These are phyloP conservation scores for Hsuehochloa calcarea DNA, from an alignment of 176 grass and related monocot species.

Conservation along the genomic window DNA sequence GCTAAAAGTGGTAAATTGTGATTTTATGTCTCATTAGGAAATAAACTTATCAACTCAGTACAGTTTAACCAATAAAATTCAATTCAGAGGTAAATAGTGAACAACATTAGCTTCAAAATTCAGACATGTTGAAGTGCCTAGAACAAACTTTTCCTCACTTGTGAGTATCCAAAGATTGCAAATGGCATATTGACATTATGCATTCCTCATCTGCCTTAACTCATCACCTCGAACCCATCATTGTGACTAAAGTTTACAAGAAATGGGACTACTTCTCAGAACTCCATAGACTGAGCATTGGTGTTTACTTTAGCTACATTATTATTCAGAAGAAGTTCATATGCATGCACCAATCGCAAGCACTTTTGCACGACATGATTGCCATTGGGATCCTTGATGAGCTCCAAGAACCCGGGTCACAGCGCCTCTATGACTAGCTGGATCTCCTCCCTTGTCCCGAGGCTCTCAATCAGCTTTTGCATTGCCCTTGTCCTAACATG, in stretches of 20 bases:
- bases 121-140: background rate
- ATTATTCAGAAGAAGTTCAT: background rate
- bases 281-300: background rate
- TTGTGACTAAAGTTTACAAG: background rate
- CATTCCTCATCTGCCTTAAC: background rate
- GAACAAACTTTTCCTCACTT: background rate
- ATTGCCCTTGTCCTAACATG: constrained; percentile 66
- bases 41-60: background rate
- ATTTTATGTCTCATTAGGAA: background rate
- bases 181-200: background rate
- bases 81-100: background rate
- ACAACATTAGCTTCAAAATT: background rate
- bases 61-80: background rate
- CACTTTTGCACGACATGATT: constrained; percentile 89
- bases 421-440: constrained; percentile 49
- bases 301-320: background rate
- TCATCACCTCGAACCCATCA: background rate
- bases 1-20: constrained; percentile 34
- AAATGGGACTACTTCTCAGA: background rate
- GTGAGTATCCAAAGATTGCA: background rate
- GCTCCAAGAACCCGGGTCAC: constrained; percentile 54
- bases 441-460: constrained; percentile 61
- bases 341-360: constrained; percentile 24
- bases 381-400: constrained; percentile 78
- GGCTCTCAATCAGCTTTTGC: constrained; percentile 76